These are phyloP conservation scores for Blastobotrys malaysiensis DNA, from an alignment of 1,139 yeast species.

Conservation along the genomic window DNA sequence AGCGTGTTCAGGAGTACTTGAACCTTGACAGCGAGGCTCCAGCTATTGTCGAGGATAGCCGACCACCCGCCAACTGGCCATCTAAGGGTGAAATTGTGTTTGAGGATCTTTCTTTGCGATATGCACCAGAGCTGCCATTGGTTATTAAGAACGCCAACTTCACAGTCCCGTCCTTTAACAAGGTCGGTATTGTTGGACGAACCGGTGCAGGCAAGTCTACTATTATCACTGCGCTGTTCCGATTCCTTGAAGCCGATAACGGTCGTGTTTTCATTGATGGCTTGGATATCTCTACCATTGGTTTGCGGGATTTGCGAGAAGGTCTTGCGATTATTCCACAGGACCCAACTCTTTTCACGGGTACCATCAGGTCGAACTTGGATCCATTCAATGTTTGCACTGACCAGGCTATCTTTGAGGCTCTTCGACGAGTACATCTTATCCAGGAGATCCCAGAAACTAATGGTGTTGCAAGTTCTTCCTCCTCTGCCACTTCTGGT, in stretches of 20 bases:
- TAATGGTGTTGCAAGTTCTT: constrained; percentile 5
- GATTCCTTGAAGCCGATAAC: constrained; percentile 86
- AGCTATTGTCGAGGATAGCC: constrained; percentile 54
- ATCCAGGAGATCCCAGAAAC: constrained; percentile 35
- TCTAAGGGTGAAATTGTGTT: constrained; percentile 72
- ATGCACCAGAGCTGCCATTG: constrained; percentile 79
- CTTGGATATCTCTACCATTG: constrained; percentile 79
- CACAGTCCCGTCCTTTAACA: constrained; percentile 68
- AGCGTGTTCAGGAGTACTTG: constrained; percentile 78
- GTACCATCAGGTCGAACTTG: constrained; percentile 73
- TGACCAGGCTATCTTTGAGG: constrained; percentile 73
- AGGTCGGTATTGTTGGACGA: constrained; percentile 93
- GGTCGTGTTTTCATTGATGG: constrained; percentile 83
- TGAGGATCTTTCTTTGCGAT: constrained; percentile 69
- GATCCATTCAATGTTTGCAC: constrained; percentile 73
- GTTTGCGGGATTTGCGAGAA: constrained; percentile 71
- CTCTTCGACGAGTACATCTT: constrained; percentile 79
- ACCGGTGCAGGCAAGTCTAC: constrained; percentile 99
- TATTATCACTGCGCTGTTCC: constrained; percentile 87
- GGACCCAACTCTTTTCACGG: constrained; percentile 85
- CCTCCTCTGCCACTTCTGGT: constrained; percentile 18
- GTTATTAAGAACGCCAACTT: constrained; percentile 85
- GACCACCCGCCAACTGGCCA: constrained; percentile 84
- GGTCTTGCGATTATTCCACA: constrained; percentile 90
- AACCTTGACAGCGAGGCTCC: constrained; percentile 76